These are phyloP conservation scores for Colletotrichum euphorbiae DNA, from an alignment of 2,329 filamentous ascomycete species.

Conservation along the genomic window DNA sequence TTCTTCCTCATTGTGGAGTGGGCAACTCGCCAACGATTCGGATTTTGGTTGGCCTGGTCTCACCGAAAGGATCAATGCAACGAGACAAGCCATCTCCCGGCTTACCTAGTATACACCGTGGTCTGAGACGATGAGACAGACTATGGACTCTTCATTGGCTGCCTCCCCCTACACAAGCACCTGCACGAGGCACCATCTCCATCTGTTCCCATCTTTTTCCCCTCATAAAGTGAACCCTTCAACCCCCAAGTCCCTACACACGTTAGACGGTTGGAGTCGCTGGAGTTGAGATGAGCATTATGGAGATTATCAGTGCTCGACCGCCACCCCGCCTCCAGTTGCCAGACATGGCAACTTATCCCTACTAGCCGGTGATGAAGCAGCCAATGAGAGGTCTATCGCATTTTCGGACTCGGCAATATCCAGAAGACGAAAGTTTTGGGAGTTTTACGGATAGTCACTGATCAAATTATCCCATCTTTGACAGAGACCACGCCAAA, in stretches of 20 bases:
- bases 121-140: constrained; percentile 14
- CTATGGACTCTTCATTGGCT: background rate
- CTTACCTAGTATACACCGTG: background rate
- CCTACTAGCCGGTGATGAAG: background rate
- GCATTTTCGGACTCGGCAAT: constrained; percentile 23
- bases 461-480: background rate
- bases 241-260: constrained; percentile 2
- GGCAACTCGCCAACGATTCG: background rate
- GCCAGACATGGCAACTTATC: background rate
- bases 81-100: too few species aligned
- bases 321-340: constrained; percentile 1
- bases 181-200: constrained; percentile 3
- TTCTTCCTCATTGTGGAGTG: background rate
- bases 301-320: constrained; percentile 9
- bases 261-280: background rate
- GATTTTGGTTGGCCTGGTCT: constrained; percentile 15
- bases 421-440: background rate
- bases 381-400: constrained; percentile 4
- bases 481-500: background rate
- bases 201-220: constrained; percentile 26
- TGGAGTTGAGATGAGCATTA: constrained; percentile 13
- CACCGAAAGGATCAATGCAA: background rate
- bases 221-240: constrained; percentile 20
- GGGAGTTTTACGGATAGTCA: too few species aligned
- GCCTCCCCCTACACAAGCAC: background rate